phyloP scores from a whole-genome alignment of 148 eudicot species.

The Rhododendron molle region DNA sequence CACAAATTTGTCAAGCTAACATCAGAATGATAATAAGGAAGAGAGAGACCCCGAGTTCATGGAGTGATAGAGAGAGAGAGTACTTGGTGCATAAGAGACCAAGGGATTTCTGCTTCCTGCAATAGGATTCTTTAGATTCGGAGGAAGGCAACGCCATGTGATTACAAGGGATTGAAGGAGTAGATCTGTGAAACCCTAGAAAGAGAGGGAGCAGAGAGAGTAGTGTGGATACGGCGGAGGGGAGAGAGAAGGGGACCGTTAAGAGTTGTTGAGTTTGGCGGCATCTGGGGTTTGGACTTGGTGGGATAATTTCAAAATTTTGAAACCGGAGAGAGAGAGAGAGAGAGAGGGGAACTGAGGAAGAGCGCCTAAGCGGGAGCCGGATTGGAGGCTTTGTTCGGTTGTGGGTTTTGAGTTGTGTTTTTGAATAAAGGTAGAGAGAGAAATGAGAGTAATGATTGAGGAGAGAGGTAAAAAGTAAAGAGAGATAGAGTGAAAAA shows the following conservation, averaged over 20 bases:
- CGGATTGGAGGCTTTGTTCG: too few species aligned
- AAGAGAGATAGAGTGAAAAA: too few species aligned
- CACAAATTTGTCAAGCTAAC: constrained; percentile 12
- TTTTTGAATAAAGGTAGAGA: too few species aligned
- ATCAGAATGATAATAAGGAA: neutral
- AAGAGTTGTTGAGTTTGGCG: constrained; percentile 11
- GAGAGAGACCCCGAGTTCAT: neutral
- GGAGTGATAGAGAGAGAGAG: neutral
- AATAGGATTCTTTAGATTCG: constrained; percentile 39
- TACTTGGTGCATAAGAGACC: constrained; percentile 96
- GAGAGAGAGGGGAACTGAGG: too few species aligned
- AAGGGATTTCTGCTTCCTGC: constrained; percentile 83
- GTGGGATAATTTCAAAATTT: constrained; percentile 14
- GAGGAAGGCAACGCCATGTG: constrained; percentile 35
- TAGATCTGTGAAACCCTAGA: neutral
- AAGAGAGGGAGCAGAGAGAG: neutral
- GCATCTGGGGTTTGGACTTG: neutral
- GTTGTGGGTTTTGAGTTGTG: too few species aligned
- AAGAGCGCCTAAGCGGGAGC: neutral
- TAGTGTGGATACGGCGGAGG: neutral
- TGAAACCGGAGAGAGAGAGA: neutral
- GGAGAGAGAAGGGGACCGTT: constrained; percentile 5
- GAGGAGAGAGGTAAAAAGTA: too few species aligned
- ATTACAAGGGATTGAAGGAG: neutral
- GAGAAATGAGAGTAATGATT: too few species aligned